phyloP scores from a whole-genome alignment of 331 rosid species.

The Pyrus hybrid region DNA sequence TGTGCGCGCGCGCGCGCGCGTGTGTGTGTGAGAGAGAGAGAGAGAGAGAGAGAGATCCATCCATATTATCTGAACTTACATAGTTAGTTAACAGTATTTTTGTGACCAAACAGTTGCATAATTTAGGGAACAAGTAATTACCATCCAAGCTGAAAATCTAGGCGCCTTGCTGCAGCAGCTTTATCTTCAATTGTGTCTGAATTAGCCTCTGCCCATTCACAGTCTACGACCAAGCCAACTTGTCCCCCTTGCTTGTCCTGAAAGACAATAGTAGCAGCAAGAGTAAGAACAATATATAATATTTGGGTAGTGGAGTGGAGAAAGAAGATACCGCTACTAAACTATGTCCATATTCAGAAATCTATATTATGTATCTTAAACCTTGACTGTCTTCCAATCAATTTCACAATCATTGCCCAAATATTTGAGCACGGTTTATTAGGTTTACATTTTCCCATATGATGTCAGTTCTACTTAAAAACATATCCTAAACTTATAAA shows the following conservation, averaged over 20 bases:
- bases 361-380: not conserved
- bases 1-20: too few species aligned
- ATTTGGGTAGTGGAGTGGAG: not conserved
- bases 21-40: too few species aligned
- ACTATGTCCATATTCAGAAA: not conserved
- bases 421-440: not conserved
- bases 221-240: slow-evolving; percentile 66
- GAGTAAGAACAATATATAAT: not conserved
- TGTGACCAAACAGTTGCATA: not conserved
- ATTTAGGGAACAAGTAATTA: slow-evolving; percentile 15
- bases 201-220: slow-evolving; percentile 96
- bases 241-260: slow-evolving; percentile 84
- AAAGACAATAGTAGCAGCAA: slow-evolving; percentile 8
- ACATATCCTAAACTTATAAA: not conserved
- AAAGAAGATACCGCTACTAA: not conserved
- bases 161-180: slow-evolving; percentile 76
- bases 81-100: not conserved
- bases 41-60: not conserved
- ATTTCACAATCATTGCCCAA: not conserved
- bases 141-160: slow-evolving; percentile 97
- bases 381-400: too few species aligned
- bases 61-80: not conserved
- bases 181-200: slow-evolving; percentile 65
- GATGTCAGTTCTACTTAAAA: not conserved
- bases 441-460: not conserved